Evolutionary conservation across 225 moss, liverwort and hornwort genomes (phyloP), one percentile per base, ranked within the genome.

Genomic region (Takakia lepidozioides): DNA sequence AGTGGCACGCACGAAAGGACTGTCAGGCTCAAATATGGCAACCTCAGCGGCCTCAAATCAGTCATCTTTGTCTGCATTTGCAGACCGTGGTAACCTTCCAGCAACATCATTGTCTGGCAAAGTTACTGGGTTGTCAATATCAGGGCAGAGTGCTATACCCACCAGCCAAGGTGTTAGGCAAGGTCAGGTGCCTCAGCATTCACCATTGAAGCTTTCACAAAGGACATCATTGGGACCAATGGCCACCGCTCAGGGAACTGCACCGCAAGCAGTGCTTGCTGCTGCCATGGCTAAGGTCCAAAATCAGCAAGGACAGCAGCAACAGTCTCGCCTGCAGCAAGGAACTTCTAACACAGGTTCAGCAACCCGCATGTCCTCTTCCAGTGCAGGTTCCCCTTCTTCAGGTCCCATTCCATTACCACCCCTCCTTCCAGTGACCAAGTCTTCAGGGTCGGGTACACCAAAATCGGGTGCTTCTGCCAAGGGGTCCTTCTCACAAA

Each of bases 191-290:
- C 56, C 65, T 0, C 78, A 70, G 65, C 75, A 69, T 49, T 17
- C 71, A 22, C 66, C 60, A 51, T 28, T 73, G 37, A 82, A 87
- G 48, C 66, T 48, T 45, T 69, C 58, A 7, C 70, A 54, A 23
- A 76, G 86, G 45, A 32, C 72, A 9, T 68, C 71, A 7, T 27
- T 79, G 24, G 85, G 78, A 24, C 57, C 70, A 2, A 38, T 72
- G 41, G 62, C 75, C 2, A 73, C 82, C 11, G 66, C 78, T 42
- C 64, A 76, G 19, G 81, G 76, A 1, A 58, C 81, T 37, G 60
- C 71, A 28, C 62, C 79, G 48, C 86, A 93, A 63, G 79, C 67
- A 20, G 76, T 84, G 29, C 78, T 93, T 32, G 88, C 83, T 44
- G 86, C 84, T 44, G 82, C 84, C 13, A 80, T 87, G 59, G 80